Percentiles rank a stretch among this genome's conserved stretches.
phyloP scores from a whole-genome alignment of 192 early-diverging fungal species.

The Endogone sp. region DNA sequence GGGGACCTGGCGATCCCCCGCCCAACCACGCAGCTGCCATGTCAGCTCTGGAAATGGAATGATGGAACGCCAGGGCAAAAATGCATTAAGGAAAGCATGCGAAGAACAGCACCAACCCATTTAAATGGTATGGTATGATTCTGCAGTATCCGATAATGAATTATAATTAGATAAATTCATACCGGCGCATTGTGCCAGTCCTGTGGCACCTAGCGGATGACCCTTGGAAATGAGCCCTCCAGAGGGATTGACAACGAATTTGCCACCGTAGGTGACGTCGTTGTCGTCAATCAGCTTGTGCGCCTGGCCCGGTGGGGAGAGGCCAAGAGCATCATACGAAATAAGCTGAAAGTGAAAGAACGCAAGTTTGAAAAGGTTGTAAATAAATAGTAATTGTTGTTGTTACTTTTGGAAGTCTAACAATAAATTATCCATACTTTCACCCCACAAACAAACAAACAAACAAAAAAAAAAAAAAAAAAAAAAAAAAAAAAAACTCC shows the following conservation, averaged over 20 bases:
- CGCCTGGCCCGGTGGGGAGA: conserved; percentile 62
- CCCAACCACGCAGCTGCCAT: conserved; percentile 64
- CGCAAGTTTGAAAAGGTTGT: background rate
- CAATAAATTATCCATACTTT: too few relatives aligned
- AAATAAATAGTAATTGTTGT: background rate
- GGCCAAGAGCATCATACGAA: conserved; percentile 69
- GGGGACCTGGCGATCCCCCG: conserved; percentile 62
- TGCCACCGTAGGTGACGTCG: conserved; percentile 57
- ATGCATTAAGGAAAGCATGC: conserved; percentile 3
- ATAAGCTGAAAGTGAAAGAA: conserved; percentile 39
- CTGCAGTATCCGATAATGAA: background rate
- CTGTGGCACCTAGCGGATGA: conserved; percentile 74
- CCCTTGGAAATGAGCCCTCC: conserved; percentile 77
- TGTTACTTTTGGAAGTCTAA: background rate
- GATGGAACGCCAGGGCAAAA: background rate
- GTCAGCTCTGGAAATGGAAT: conserved; percentile 30
- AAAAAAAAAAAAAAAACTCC: too few relatives aligned
- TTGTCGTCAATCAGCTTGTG: conserved; percentile 50
- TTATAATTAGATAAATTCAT: conserved; percentile 1
- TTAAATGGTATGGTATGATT: background rate
- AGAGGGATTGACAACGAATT: conserved; percentile 66
- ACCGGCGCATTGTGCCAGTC: conserved; percentile 70
- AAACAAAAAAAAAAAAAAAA: too few relatives aligned
- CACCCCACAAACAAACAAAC: background rate
- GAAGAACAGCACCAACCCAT: background rate